Base-by-base conservation (phyloP, 371 early-diverging fungal species). In the Zychaea mexicana region DNA sequence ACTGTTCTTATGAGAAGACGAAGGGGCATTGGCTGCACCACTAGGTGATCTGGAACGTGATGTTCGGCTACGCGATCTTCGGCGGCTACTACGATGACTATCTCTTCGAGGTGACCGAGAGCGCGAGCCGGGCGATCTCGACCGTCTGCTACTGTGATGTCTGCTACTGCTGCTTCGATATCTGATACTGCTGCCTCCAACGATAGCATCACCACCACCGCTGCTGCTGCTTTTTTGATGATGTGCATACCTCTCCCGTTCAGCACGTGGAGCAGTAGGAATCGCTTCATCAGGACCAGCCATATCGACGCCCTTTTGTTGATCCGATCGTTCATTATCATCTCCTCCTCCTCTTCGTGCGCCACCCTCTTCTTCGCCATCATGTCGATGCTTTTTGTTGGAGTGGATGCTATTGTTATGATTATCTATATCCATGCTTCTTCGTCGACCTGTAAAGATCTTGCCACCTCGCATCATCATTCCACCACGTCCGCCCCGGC, bases 211-310 rank as follows among this genome's bases (percentile, higher is more conserved):
- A n/a, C n/a, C n/a, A n/a, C n/a, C n/a, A n/a, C n/a, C n/a, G n/a
- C 53, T 65, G 2, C 32, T 28, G 24, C 63, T 30, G 12, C 47
- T 47, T 8, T n/a, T 47, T 24, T 47, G 47, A 53, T n/a, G 38
- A 33, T 47, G 39, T 21, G 33, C 42, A 47, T 59, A 52, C 2
- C 49, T 21, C 47, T 69, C 64, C 24, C 66, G 66, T 2, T 74
- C 74, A 26, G 68, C 70, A n/a, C 71, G 56, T 32, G 74, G 71
- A 0, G 66, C 70, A 17, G 70, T 74, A 10, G 74, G 71, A 24
- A 74, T 66, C 10, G 52, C 69, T 38, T 72, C 72, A 52, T 70
- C 70, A 31, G 69, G 62, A 2, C 57, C 64, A 21, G 64, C 66
- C 66, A 62, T 70, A 22, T 57, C 70, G 26, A 61, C 57, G 36